phyloP scores from a whole-genome alignment of 108 stramenopile species.

The Skeletonema menzelii region DNA sequence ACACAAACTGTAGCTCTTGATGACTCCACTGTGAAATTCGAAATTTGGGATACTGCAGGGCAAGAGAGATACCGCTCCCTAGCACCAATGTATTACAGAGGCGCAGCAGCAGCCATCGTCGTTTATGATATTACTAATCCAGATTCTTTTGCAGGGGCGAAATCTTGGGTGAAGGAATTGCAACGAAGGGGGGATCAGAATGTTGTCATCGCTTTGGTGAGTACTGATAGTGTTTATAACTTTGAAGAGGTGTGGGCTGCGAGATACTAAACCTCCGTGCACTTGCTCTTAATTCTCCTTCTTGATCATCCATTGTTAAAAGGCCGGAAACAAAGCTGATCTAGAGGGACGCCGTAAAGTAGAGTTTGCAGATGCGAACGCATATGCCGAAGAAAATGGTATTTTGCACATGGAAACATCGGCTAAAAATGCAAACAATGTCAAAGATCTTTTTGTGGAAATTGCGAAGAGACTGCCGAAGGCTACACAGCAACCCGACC shows the following conservation, averaged over 20 bases:
- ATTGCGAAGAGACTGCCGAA: conserved; percentile 96
- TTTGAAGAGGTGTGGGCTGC: not conserved
- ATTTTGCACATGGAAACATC: conserved; percentile 96
- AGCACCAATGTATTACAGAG: conserved; percentile 93
- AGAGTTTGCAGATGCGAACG: conserved; percentile 91
- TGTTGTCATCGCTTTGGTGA: conserved; percentile 94
- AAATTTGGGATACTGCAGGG: conserved; percentile 99
- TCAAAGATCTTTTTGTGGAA: conserved; percentile 86
- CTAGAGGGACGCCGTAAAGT: conserved; percentile 86
- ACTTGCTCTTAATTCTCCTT: not conserved
- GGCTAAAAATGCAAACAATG: conserved; percentile 96
- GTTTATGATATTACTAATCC: conserved; percentile 98
- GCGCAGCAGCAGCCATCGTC: conserved; percentile 90
- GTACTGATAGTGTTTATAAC: not conserved
- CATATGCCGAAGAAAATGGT: conserved; percentile 92
- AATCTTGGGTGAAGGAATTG: conserved; percentile 98
- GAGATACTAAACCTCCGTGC: not conserved
- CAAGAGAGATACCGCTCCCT: conserved; percentile 75
- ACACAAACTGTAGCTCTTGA: conserved; percentile 95
- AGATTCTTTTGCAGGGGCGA: conserved; percentile 96
- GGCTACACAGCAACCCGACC: conserved; percentile 83
- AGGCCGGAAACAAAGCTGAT: conserved; percentile 96
- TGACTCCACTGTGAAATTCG: conserved; percentile 96
- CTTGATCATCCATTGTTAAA: not conserved
- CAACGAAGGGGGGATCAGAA: conserved; percentile 97